A percentile compares a stretch with the other conserved stretches of the same genome.
Conservation (phyloP, 2,329 filamentous ascomycete species). For the Akanthomyces dipterigenus region DNA sequence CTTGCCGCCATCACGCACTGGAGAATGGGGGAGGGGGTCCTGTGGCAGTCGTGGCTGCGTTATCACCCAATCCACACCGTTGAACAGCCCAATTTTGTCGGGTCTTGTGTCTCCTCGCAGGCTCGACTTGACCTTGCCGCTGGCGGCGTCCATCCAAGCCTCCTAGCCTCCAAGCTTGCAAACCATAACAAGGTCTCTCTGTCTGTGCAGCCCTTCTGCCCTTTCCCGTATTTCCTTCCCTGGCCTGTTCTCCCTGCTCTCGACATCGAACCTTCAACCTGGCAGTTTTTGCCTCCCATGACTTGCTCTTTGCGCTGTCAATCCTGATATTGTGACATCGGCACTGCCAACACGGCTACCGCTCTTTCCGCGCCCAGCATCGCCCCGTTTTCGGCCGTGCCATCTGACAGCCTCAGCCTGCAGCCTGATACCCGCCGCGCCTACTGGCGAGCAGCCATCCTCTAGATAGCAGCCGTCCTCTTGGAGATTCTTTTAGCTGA, state of each 20-base stretch:
- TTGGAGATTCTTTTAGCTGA: background rate
- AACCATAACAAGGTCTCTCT: background rate
- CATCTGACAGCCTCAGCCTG: background rate
- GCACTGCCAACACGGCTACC: background rate
- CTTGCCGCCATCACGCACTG: slow-evolving; percentile 8
- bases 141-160: slow-evolving; percentile 1
- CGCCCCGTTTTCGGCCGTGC: background rate
- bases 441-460: background rate
- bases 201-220: slow-evolving; percentile 3
- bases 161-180: background rate
- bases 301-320: background rate
- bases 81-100: slow-evolving; percentile 8
- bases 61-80: slow-evolving; percentile 13
- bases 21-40: slow-evolving; percentile 9
- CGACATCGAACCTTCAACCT: background rate
- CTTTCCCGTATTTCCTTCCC: background rate
- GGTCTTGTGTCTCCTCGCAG: slow-evolving; percentile 2
- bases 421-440: background rate
- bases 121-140: slow-evolving; percentile 10
- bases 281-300: background rate
- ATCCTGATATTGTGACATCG: background rate
- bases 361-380: background rate
- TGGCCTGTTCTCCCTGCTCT: background rate
- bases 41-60: slow-evolving; percentile 10
- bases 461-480: background rate